These are phyloP conservation scores for Vitis labrusca DNA, from an alignment of 164 flowering plant species.

Conservation along the genomic window DNA sequence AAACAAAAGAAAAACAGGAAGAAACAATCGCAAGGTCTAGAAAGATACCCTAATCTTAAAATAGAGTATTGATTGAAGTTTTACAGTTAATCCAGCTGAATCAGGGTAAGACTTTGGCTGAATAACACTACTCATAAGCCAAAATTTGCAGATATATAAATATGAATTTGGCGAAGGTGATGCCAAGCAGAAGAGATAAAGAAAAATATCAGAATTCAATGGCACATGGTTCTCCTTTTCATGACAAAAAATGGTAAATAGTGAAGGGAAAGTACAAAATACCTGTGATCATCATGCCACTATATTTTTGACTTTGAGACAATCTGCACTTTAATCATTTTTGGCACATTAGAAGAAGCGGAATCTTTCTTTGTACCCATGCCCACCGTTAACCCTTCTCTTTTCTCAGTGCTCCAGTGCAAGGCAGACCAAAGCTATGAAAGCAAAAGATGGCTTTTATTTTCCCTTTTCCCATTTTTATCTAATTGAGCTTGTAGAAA, in stretches of 20 bases:
- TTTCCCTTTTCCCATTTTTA: background rate
- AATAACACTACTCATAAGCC: too few relatives aligned
- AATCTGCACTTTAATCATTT: slow-evolving; percentile 10
- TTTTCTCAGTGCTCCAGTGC: slow-evolving; percentile 6
- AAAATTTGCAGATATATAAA: too few relatives aligned
- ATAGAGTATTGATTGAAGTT: too few relatives aligned
- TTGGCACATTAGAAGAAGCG: slow-evolving; percentile 3
- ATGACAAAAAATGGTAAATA: background rate
- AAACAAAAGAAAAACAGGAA: too few relatives aligned
- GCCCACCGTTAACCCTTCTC: background rate
- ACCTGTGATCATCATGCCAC: slow-evolving; percentile 10
- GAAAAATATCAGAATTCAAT: background rate
- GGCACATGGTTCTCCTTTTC: background rate
- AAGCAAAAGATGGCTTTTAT: slow-evolving; percentile 15
- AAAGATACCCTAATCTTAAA: too few relatives aligned
- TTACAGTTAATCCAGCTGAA: too few relatives aligned
- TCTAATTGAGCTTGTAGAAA: slow-evolving; percentile 6
- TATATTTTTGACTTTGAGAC: slow-evolving; percentile 13
- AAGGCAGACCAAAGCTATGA: slow-evolving; percentile 17
- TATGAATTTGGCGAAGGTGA: too few relatives aligned
- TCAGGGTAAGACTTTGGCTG: too few relatives aligned
- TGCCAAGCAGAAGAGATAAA: too few relatives aligned
- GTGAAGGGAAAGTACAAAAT: background rate
- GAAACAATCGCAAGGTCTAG: too few relatives aligned
- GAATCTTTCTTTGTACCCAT: slow-evolving; percentile 15